Percentiles rank a stretch among this genome's conserved stretches.
These are phyloP conservation scores for Lyophyllum atratum DNA, from an alignment of 768 basidiomycete species.

Conservation along the genomic window DNA sequence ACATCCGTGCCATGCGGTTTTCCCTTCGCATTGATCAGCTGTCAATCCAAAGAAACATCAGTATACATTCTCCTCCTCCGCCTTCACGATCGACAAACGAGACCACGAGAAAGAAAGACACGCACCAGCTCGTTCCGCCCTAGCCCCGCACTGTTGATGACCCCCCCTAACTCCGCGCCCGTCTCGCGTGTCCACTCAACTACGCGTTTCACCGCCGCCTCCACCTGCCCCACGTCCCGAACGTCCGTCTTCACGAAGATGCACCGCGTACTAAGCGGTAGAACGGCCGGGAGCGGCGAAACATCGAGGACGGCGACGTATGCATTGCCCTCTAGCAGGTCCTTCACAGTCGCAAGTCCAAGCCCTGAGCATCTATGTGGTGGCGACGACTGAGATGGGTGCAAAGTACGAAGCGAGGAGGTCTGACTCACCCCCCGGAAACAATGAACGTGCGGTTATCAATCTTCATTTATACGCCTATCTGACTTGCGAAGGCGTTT, in stretches of 20 bases:
- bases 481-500: background rate
- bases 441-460: constrained; percentile 55
- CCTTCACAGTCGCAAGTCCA: constrained; percentile 52
- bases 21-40: constrained; percentile 50
- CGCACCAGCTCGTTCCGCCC: constrained; percentile 28
- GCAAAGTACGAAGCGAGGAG: background rate
- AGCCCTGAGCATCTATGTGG: constrained; percentile 53
- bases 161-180: constrained; percentile 52
- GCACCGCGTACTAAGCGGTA: constrained; percentile 26
- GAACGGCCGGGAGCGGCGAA: constrained; percentile 32
- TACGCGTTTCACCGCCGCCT: constrained; percentile 37
- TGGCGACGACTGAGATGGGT: background rate
- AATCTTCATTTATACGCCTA: constrained; percentile 40
- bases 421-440: constrained; percentile 51
- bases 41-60: constrained; percentile 20
- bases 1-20: constrained; percentile 49
- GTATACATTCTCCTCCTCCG: background rate
- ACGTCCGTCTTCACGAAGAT: constrained; percentile 46
- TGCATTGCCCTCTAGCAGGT: constrained; percentile 43
- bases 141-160: constrained; percentile 61
- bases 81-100: background rate
- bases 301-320: constrained; percentile 57
- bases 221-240: constrained; percentile 35
- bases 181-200: constrained; percentile 44
- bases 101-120: background rate